Conservation (phyloP, 768 basidiomycete genomes). For the Mycena olivaceomarginata region DNA sequence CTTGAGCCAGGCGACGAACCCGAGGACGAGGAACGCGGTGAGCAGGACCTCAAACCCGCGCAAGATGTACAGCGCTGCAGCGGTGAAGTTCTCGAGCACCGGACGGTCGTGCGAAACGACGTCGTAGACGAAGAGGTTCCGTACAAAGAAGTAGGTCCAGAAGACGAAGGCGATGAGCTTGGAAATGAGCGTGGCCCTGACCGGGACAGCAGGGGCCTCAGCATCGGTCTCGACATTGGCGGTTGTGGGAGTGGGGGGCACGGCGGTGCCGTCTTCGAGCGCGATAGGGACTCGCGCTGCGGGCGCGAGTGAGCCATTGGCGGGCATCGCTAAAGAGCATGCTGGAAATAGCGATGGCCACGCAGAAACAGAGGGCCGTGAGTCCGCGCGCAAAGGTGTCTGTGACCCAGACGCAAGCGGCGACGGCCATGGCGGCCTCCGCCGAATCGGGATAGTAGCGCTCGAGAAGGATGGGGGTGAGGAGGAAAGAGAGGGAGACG, state of each 20-base stretch:
- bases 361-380: background rate
- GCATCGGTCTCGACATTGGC: background rate
- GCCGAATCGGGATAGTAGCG: background rate
- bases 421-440: background rate
- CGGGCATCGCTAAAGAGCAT: background rate
- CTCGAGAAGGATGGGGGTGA: background rate
- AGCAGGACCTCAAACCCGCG: slow-evolving; percentile 17
- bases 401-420: background rate
- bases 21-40: background rate
- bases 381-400: background rate
- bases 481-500: background rate
- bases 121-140: background rate
- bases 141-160: background rate
- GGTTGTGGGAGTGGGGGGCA: background rate
- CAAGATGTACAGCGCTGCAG: background rate
- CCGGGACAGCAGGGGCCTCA: background rate
- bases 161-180: background rate
- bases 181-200: background rate
- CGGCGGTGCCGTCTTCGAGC: background rate
- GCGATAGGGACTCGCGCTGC: background rate
- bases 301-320: background rate
- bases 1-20: background rate
- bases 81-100: slow-evolving; percentile 1
- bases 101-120: background rate
- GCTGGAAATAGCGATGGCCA: background rate